These are phyloP conservation scores for Neurospora pannonica DNA, from an alignment of 495 filamentous ascomycete species.

Conservation along the genomic window DNA sequence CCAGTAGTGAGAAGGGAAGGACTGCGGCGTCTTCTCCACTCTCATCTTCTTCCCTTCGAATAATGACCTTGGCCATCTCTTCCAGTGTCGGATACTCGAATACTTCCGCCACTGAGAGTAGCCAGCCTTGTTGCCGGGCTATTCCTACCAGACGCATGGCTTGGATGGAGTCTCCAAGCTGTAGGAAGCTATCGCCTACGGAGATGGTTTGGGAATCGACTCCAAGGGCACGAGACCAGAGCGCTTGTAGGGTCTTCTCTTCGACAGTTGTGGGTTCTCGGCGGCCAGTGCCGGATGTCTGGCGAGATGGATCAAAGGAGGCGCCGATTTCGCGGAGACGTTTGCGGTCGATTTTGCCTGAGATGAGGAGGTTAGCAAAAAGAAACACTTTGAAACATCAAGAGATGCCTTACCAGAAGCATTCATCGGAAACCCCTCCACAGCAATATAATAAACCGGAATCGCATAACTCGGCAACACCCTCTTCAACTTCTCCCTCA, in stretches of 20 bases:
- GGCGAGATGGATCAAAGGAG: slow-evolving; percentile 1
- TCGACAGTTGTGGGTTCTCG: background rate
- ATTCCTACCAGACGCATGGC: slow-evolving; percentile 58
- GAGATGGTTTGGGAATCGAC: slow-evolving; percentile 28
- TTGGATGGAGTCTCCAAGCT: slow-evolving; percentile 58
- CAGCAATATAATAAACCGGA: slow-evolving; percentile 50
- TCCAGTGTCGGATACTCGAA: slow-evolving; percentile 13
- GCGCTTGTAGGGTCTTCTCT: slow-evolving; percentile 19
- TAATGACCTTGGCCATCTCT: slow-evolving; percentile 13
- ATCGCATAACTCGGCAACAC: slow-evolving; percentile 48
- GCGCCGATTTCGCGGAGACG: slow-evolving; percentile 34
- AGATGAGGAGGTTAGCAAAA: slow-evolving; percentile 28
- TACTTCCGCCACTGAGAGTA: slow-evolving; percentile 43
- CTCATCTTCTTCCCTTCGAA: background rate
- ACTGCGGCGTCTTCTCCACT: background rate
- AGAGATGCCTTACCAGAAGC: background rate
- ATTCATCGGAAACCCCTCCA: slow-evolving; percentile 41
- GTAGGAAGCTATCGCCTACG: slow-evolving; percentile 51
- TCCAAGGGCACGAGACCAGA: slow-evolving; percentile 22
- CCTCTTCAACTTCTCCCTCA: slow-evolving; percentile 15
- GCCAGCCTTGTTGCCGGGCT: slow-evolving; percentile 37
- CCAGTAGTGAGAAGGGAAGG: slow-evolving; percentile 9
- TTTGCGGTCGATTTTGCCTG: slow-evolving; percentile 54
- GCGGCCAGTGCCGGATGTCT: background rate
- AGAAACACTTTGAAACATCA: background rate